These are phyloP conservation scores for Posidonia australis DNA, from an alignment of 106 monocot genomes.

Conservation along the genomic window DNA sequence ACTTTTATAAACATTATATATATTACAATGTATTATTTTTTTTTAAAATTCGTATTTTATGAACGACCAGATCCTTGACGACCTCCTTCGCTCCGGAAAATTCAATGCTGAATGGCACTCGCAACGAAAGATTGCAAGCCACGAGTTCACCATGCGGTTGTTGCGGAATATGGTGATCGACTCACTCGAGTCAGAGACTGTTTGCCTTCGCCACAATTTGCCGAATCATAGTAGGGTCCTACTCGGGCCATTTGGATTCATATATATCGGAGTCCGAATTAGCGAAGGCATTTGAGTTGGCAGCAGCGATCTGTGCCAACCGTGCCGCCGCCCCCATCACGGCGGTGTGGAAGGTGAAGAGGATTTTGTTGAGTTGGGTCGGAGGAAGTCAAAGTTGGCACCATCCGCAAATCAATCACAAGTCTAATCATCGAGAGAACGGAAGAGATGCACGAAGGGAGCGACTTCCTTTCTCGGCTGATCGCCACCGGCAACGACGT, in stretches of 20 bases:
- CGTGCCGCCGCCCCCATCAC: slow-evolving; percentile 12
- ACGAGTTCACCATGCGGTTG: slow-evolving; percentile 11
- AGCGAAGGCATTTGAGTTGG: slow-evolving; percentile 37
- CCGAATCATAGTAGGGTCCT: slow-evolving; percentile 2
- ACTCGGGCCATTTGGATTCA: slow-evolving; percentile 4
- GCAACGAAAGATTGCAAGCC: slow-evolving; percentile 16
- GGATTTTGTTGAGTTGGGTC: slow-evolving; percentile 23
- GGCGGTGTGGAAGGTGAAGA: slow-evolving; percentile 35
- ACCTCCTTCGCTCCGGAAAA: slow-evolving; percentile 18
- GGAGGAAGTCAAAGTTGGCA: slow-evolving; percentile 5
- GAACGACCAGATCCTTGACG: slow-evolving; percentile 3
- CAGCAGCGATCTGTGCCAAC: slow-evolving; percentile 18
- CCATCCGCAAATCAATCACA: slow-evolving; percentile 17
- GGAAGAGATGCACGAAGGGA: not conserved
- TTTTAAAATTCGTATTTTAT: too few relatives aligned
- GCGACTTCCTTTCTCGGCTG: slow-evolving; percentile 39
- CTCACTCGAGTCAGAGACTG: not conserved
- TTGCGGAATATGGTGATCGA: not conserved
- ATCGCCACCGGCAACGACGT: slow-evolving; percentile 15
- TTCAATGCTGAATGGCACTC: slow-evolving; percentile 19
- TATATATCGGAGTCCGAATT: not conserved
- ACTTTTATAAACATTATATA: too few relatives aligned
- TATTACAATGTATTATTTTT: too few relatives aligned
- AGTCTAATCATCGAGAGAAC: slow-evolving; percentile 18
- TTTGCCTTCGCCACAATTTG: slow-evolving; percentile 15